A percentile compares a stretch with the other conserved stretches of the same genome.
Evolutionary conservation across 2,329 filamentous ascomycete genomes (phyloP).

Genomic region (Trichophyton verrucosum): DNA sequence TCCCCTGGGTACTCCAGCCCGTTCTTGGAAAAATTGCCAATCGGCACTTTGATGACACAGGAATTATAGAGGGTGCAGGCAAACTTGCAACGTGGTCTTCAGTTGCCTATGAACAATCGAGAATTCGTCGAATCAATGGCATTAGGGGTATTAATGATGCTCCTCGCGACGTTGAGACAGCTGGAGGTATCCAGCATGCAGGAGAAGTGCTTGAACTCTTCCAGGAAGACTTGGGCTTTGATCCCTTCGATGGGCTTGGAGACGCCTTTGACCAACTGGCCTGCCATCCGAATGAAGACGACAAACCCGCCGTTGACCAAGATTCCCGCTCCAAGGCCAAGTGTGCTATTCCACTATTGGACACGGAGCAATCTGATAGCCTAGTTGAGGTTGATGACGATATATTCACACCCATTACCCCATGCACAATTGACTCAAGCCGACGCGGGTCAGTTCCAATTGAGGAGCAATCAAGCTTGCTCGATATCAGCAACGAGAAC

Average conservation of each 20-base stretch:
- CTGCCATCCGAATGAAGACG: neutral
- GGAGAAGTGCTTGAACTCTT: constrained; percentile 27
- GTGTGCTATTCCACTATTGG: neutral
- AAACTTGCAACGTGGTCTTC: constrained; percentile 2
- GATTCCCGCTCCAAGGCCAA: neutral
- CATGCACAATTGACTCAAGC: neutral
- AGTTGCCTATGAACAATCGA: neutral
- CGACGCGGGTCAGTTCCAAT: neutral
- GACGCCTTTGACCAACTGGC: constrained; percentile 6
- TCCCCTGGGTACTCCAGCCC: constrained; percentile 78
- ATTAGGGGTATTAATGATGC: neutral
- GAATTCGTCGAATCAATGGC: neutral
- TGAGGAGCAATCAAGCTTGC: constrained; percentile 3
- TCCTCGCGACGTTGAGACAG: constrained; percentile 20
- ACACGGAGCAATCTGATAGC: neutral
- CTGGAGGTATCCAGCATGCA: constrained; percentile 21
- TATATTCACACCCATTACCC: neutral
- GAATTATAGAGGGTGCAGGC: constrained; percentile 3
- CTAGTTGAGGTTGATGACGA: constrained; percentile 3
- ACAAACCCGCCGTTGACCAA: neutral
- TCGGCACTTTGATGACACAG: constrained; percentile 21
- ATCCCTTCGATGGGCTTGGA: constrained; percentile 8
- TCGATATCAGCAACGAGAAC: constrained; percentile 3
- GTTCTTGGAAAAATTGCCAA: constrained; percentile 59
- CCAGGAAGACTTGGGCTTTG: constrained; percentile 8